Percentiles rank a stretch among this genome's conserved stretches.
phyloP scores from a whole-genome alignment of 768 basidiomycete genomes.

The Leccinum broughii region DNA sequence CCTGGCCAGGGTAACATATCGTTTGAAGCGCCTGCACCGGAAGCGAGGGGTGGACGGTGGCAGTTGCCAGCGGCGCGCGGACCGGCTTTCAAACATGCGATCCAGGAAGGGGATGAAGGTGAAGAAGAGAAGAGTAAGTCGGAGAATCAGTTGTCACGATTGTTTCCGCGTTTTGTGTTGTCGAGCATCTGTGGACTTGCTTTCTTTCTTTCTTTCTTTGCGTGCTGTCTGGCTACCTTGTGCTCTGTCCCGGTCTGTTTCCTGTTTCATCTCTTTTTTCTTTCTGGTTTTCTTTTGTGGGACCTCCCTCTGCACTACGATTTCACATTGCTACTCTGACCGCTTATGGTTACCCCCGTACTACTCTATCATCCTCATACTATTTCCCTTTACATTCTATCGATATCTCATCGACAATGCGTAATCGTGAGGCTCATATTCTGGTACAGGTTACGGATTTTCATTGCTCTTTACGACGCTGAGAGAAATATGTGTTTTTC shows the following conservation, averaged over 20 bases:
- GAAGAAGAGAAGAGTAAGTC: slow-evolving; percentile 56
- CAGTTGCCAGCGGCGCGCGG: slow-evolving; percentile 70
- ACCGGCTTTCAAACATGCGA: slow-evolving; percentile 66
- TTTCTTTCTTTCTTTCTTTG: neutral
- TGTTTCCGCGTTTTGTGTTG: slow-evolving; percentile 10
- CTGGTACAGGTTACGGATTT: slow-evolving; percentile 28
- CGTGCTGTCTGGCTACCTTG: slow-evolving; percentile 6
- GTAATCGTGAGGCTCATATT: slow-evolving; percentile 4
- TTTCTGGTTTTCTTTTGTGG: slow-evolving; percentile 7
- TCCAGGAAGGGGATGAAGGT: slow-evolving; percentile 85
- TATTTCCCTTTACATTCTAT: slow-evolving; percentile 1
- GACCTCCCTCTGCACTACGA: slow-evolving; percentile 2
- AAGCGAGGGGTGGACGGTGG: slow-evolving; percentile 57
- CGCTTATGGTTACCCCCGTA: neutral
- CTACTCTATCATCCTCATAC: slow-evolving; percentile 6
- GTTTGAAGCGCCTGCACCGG: slow-evolving; percentile 42
- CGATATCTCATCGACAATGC: slow-evolving; percentile 1
- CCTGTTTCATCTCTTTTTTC: neutral
- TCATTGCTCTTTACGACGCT: slow-evolving; percentile 4
- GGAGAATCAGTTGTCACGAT: slow-evolving; percentile 6
- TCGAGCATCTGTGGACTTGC: slow-evolving; percentile 10
- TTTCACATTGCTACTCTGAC: slow-evolving; percentile 19
- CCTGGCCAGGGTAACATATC: slow-evolving; percentile 45
- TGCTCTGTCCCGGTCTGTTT: slow-evolving; percentile 5
- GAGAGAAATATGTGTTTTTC: neutral